A percentile compares a stretch with the other conserved stretches of the same genome.
Conservation (phyloP, 495 filamentous ascomycete genomes). For the Aspergillus funiculosus region DNA sequence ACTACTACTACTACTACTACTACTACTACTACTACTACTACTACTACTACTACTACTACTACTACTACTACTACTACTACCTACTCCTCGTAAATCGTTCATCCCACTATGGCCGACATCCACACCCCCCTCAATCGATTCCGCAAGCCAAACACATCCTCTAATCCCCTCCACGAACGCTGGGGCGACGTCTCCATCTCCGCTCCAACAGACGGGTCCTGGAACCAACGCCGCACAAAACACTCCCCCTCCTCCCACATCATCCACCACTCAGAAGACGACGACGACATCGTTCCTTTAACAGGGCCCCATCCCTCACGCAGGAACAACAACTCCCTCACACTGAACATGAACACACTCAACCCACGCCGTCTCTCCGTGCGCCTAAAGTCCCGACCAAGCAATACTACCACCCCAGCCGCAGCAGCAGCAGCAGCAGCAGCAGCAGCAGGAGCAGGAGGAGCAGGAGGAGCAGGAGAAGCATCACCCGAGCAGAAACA, state of each 20-base stretch:
- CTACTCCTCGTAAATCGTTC: background rate
- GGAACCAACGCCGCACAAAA: conserved; percentile 37
- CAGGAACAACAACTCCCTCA: conserved; percentile 8
- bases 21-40: no score
- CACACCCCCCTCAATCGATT: conserved; percentile 31
- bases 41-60: background rate
- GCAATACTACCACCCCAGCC: background rate
- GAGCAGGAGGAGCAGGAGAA: no score
- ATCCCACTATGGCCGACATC: conserved; percentile 27
- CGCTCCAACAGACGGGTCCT: conserved; percentile 37
- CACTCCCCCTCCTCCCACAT: conserved; percentile 12
- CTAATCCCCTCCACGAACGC: conserved; percentile 33
- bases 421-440: background rate
- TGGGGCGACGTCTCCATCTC: conserved; percentile 39
- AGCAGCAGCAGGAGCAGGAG: background rate
- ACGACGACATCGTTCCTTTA: conserved; percentile 10
- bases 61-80: background rate
- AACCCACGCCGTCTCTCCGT: conserved; percentile 32
- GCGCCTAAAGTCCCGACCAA: conserved; percentile 28
- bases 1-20: no score
- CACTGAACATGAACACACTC: conserved; percentile 21
- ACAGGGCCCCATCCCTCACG: background rate
- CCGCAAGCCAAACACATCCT: conserved; percentile 22
- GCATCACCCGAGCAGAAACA: conserved; percentile 3
- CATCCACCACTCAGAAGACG: conserved; percentile 7